Percentiles rank a stretch among this genome's conserved stretches.
Conservation (phyloP, 208 protist genomes). For the Trypanosomatidae sp. region DNA sequence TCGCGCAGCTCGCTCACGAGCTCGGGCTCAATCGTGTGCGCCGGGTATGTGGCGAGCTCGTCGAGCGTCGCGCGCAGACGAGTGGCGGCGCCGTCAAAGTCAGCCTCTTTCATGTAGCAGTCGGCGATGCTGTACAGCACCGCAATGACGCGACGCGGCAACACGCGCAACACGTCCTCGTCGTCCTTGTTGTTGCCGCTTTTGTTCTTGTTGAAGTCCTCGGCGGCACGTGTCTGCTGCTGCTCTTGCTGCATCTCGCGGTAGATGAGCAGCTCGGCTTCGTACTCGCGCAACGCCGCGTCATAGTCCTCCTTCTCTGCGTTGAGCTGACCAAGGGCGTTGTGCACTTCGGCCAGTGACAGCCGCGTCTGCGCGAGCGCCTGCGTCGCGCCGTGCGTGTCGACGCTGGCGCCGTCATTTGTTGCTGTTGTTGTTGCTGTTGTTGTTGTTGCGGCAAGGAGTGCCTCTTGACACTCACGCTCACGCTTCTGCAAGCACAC, state of each 20-base stretch:
- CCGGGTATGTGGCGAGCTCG: constrained; percentile 39
- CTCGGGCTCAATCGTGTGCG: constrained; percentile 19
- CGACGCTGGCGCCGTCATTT: background rate
- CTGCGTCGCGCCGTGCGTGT: background rate
- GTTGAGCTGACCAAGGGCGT: constrained; percentile 65
- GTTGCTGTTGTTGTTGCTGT: background rate
- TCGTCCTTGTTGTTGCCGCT: background rate
- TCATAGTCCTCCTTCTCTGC: constrained; percentile 73
- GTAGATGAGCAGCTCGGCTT: constrained; percentile 70
- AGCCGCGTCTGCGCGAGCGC: constrained; percentile 32
- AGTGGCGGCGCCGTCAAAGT: constrained; percentile 73
- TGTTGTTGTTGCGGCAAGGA: background rate
- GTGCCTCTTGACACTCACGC: constrained; percentile 8
- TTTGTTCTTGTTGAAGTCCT: background rate
- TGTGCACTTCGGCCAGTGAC: constrained; percentile 62
- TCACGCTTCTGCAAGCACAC: constrained; percentile 69
- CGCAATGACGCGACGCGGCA: constrained; percentile 32
- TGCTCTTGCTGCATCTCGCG: constrained; percentile 36
- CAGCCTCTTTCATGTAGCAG: constrained; percentile 73
- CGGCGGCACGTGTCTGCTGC: constrained; percentile 3
- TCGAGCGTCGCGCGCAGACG: constrained; percentile 40
- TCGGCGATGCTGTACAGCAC: constrained; percentile 70
- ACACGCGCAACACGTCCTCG: constrained; percentile 15
- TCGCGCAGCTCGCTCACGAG: constrained; percentile 58
- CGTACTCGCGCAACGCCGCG: constrained; percentile 62